These are phyloP conservation scores for Pseudocercospora musae DNA, from an alignment of 2,329 filamentous ascomycete genomes.

Conservation along the genomic window DNA sequence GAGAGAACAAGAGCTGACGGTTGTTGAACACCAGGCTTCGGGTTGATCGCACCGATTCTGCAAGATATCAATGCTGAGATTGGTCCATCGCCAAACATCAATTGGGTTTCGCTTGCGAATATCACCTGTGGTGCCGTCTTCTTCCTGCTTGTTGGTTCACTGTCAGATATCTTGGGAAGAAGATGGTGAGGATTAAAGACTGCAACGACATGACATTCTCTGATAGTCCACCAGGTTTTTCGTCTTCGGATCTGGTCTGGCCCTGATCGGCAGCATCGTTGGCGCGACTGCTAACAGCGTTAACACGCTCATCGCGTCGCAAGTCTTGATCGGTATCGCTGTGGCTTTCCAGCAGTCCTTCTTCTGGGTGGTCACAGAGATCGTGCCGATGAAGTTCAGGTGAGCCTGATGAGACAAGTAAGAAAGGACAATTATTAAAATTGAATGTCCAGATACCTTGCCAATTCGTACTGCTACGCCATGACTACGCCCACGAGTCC, in stretches of 20 bases:
- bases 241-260: conserved; percentile 34
- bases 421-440: not conserved
- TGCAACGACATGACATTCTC: not conserved
- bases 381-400: conserved; percentile 34
- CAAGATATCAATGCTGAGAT: conserved; percentile 36
- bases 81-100: conserved; percentile 38
- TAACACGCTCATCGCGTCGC: conserved; percentile 25
- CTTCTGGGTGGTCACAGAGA: conserved; percentile 38
- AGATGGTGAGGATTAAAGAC: conserved; percentile 16
- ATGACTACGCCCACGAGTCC: conserved; percentile 25
- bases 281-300: conserved; percentile 28
- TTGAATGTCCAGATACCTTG: conserved; percentile 17
- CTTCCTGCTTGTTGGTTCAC: conserved; percentile 36
- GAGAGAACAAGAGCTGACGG: not conserved
- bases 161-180: conserved; percentile 40
- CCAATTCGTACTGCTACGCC: conserved; percentile 25
- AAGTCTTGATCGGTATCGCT: conserved; percentile 38
- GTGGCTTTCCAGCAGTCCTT: conserved; percentile 40
- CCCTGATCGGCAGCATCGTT: conserved; percentile 36
- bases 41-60: conserved; percentile 23
- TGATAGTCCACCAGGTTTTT: conserved; percentile 25
- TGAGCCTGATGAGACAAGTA: not conserved
- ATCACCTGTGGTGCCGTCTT: conserved; percentile 36
- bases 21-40: conserved; percentile 14
- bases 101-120: conserved; percentile 39